Evolutionary conservation across 257 asterid genomes (phyloP), one percentile per base, ranked within the genome.

Genomic region (Handroanthus guayacan): DNA sequence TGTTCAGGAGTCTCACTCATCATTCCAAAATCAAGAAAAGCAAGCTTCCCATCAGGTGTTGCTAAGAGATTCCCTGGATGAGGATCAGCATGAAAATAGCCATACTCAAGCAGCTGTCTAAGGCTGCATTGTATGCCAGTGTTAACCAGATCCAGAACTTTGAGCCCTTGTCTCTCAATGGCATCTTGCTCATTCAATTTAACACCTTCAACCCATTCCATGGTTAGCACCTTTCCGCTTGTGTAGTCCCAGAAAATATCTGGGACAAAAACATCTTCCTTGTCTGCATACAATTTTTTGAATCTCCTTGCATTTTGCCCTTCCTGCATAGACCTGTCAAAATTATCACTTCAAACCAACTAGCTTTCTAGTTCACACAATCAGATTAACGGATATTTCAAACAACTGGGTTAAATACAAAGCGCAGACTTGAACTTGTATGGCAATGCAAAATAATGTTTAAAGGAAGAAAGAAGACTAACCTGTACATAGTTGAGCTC

Each of bases 201-300:
- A 77, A 93, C 97, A 52, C 99, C 98, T 82, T 95, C 97, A 75
- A 95, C 91, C 99, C 99, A 95, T 78, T 95, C 99, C 99, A 95
- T 95, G 3, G 99, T 95, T 70, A 95, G 87, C 47, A 95, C 99
- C 84, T 95, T 93, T 65, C 90, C 93, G 74, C 97, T 90, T 37
- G 99, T 95, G 86, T 90, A 95, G 80, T 93, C 97, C 99, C 99
- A 95, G 76, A 89, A 93, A 73, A 95, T 95, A 81, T 95, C 98
- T 2, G 99, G 99, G 69, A 95, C 99, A 66, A 95, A 88, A 75
- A 95, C 98, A 79, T 95, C 98, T 80, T 86, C 86, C 84, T 90
- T 95, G 87, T 95, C 97, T 75, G 97, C 98, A 62, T 95, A 95
- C 82, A 95, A 81, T 93, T 95, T 95, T 75, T 90, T 95, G 82